Evolutionary conservation across 345 rosid genomes (phyloP).

Genomic region (Cardamine resedifolia): DNA sequence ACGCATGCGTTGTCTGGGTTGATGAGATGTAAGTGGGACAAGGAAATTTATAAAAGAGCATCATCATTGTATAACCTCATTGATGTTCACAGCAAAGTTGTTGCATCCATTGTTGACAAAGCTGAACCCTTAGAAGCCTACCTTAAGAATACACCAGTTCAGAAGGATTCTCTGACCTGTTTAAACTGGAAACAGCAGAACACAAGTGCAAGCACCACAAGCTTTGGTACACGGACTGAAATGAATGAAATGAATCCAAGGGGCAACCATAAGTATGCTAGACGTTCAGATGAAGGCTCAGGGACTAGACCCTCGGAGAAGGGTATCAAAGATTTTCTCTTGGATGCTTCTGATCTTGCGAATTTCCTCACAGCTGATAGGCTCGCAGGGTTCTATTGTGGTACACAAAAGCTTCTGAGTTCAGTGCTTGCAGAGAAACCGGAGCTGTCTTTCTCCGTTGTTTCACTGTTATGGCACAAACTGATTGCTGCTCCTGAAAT

Average conservation of each 20-base stretch:
- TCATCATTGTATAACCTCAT: constrained; percentile 90
- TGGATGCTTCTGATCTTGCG: constrained; percentile 96
- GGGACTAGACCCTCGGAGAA: constrained; percentile 52
- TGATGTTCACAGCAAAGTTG: constrained; percentile 89
- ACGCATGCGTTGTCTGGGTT: constrained; percentile 79
- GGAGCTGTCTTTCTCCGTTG: constrained; percentile 92
- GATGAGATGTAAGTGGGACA: constrained; percentile 92
- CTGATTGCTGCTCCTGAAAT: constrained; percentile 87
- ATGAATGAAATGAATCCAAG: constrained; percentile 54
- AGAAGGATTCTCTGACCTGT: constrained; percentile 56
- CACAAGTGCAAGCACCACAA: constrained; percentile 37
- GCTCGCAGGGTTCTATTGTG: constrained; percentile 81
- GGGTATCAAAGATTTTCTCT: constrained; percentile 58
- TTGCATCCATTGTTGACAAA: constrained; percentile 90
- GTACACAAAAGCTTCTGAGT: constrained; percentile 77
- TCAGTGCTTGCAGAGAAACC: constrained; percentile 89
- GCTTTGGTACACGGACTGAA: constrained; percentile 45
- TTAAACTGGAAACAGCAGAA: constrained; percentile 49
- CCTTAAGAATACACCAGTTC: constrained; percentile 55
- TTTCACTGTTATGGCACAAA: constrained; percentile 91
- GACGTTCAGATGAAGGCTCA: constrained; percentile 46
- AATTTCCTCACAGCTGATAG: constrained; percentile 91
- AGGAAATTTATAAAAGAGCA: constrained; percentile 72
- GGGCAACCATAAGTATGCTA: constrained; percentile 47
- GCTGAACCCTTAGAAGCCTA: constrained; percentile 90